Conservation (phyloP, 495 filamentous ascomycete genomes). For the Daldinia decipiens region DNA sequence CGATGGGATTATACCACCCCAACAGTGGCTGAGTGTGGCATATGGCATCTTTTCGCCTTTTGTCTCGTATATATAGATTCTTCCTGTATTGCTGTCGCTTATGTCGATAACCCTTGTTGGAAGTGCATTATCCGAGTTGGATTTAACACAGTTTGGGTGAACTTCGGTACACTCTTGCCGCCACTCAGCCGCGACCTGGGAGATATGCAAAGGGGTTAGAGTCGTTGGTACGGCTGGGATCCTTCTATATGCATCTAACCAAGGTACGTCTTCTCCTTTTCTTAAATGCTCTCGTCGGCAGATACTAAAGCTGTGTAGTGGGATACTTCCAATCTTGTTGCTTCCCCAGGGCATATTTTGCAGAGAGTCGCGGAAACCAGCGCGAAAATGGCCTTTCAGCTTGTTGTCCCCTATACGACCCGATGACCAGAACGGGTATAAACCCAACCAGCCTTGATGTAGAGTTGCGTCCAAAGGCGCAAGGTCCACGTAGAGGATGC, state of each 20-base stretch:
- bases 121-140: not conserved
- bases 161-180: constrained; percentile 5
- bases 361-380: constrained; percentile 27
- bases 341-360: constrained; percentile 28
- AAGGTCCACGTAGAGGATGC: constrained; percentile 26
- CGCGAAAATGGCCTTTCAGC: constrained; percentile 31
- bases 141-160: constrained; percentile 18
- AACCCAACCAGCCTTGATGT: constrained; percentile 29
- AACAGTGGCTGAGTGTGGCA: constrained; percentile 33
- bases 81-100: constrained; percentile 3
- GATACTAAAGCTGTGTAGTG: constrained; percentile 28
- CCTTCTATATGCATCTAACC: constrained; percentile 19
- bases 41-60: constrained; percentile 23
- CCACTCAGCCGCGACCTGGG: constrained; percentile 8
- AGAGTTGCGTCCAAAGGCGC: constrained; percentile 6
- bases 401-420: constrained; percentile 14
- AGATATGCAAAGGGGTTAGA: constrained; percentile 2
- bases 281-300: constrained; percentile 12
- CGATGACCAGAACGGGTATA: constrained; percentile 33
- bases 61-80: constrained; percentile 25
- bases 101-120: constrained; percentile 36
- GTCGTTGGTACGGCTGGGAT: constrained; percentile 13
- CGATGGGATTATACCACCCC: constrained; percentile 31
- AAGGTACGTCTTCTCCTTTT: constrained; percentile 17
- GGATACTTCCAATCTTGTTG: constrained; percentile 20